Conservation (phyloP, 345 rosid species). For the Hibiscus trionum region DNA sequence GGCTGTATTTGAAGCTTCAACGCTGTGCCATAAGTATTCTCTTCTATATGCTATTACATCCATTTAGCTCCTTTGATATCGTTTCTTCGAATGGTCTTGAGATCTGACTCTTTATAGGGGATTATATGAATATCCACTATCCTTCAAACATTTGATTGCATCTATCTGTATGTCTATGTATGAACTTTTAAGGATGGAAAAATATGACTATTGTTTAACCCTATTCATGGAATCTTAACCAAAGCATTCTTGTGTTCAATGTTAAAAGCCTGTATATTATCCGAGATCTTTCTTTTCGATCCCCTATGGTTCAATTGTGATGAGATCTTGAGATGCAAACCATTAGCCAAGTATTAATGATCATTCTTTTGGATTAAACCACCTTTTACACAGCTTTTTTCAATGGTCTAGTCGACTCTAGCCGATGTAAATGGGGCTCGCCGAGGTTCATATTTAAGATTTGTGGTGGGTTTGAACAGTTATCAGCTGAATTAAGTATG, state of each 20-base stretch:
- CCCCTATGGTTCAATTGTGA: background rate
- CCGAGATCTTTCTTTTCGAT: slow-evolving; percentile 14
- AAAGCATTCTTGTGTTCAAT: background rate
- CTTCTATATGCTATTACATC: no score
- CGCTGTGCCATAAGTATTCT: background rate
- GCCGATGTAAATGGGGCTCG: background rate
- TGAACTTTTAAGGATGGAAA: background rate
- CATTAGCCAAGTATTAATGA: background rate
- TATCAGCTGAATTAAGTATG: background rate
- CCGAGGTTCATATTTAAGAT: background rate
- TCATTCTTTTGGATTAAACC: background rate
- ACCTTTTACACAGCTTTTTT: background rate
- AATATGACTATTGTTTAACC: background rate
- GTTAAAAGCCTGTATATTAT: background rate
- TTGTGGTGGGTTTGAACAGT: background rate
- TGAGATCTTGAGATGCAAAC: background rate
- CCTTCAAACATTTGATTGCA: background rate
- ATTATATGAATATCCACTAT: background rate
- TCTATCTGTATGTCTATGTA: background rate
- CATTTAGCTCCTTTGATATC: background rate
- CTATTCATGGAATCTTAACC: background rate
- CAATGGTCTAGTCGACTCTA: no score
- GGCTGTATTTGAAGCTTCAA: background rate
- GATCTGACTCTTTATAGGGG: background rate
- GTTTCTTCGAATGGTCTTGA: background rate